These are phyloP conservation scores for Daldinia childiae DNA, from an alignment of 495 filamentous ascomycete genomes.

Conservation along the genomic window DNA sequence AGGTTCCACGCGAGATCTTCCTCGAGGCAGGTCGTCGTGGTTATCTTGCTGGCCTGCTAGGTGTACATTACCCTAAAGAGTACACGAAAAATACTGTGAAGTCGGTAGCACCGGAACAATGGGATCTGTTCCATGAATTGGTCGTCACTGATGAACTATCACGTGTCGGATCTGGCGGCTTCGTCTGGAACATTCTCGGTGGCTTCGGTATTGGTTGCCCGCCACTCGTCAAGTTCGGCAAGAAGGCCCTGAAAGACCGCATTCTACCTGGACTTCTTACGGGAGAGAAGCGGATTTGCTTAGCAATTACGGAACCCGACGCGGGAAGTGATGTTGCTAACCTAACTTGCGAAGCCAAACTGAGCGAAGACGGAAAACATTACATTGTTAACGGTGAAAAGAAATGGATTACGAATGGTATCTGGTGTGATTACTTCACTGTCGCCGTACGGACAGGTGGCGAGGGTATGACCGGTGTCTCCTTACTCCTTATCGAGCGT, in stretches of 20 bases:
- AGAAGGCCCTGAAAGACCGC: slow-evolving; percentile 85
- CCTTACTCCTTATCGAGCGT: slow-evolving; percentile 85
- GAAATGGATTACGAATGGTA: slow-evolving; percentile 99
- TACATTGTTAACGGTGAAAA: slow-evolving; percentile 99
- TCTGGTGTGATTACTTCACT: slow-evolving; percentile 97
- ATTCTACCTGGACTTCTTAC: slow-evolving; percentile 79
- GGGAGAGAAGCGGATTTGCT: slow-evolving; percentile 94
- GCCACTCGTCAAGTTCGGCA: slow-evolving; percentile 90
- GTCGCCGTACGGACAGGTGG: slow-evolving; percentile 90
- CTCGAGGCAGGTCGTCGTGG: slow-evolving; percentile 93
- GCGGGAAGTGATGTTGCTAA: slow-evolving; percentile 86
- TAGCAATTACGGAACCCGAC: slow-evolving; percentile 66
- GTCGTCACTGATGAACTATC: slow-evolving; percentile 93
- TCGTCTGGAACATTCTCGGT: slow-evolving; percentile 98
- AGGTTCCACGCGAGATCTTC: slow-evolving; percentile 87
- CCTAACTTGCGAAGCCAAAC: slow-evolving; percentile 92
- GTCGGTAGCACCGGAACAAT: slow-evolving; percentile 84
- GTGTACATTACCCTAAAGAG: slow-evolving; percentile 79
- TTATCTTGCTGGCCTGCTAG: slow-evolving; percentile 89
- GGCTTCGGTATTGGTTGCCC: slow-evolving; percentile 95
- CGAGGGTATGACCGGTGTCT: slow-evolving; percentile 89
- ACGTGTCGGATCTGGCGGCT: slow-evolving; percentile 85
- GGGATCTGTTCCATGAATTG: slow-evolving; percentile 99
- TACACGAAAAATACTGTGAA: slow-evolving; percentile 74
- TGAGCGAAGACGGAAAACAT: slow-evolving; percentile 92